Conservation (phyloP, 2,329 filamentous ascomycete species). For the Epichloe hybrida region DNA sequence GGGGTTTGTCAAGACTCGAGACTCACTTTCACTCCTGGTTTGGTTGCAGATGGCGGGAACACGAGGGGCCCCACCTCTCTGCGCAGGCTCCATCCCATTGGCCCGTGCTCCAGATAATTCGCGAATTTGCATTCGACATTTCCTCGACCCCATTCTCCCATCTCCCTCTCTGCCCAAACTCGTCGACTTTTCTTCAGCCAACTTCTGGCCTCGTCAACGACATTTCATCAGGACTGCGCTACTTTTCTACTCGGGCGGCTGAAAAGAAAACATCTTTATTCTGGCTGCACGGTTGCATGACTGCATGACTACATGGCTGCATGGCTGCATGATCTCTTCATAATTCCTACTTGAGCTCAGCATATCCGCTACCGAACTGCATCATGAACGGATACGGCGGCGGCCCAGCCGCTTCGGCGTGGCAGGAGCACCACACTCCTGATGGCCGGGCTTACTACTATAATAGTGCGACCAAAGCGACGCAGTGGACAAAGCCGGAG, state of each 20-base stretch:
- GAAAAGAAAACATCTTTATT: background rate
- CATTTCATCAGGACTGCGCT: background rate
- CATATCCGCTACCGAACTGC: slow-evolving; percentile 1
- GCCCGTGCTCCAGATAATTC: background rate
- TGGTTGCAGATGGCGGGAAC: too few relatives aligned
- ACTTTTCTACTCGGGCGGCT: background rate
- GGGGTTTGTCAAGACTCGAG: background rate
- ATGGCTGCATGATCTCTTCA: too few relatives aligned
- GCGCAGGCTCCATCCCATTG: background rate
- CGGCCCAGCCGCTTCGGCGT: slow-evolving; percentile 39
- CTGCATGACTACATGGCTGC: too few relatives aligned
- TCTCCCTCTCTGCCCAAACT: background rate
- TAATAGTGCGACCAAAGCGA: slow-evolving; percentile 72
- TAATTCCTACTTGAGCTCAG: background rate
- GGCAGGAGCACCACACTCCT: slow-evolving; percentile 69
- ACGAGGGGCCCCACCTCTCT: background rate
- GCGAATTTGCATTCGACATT: background rate
- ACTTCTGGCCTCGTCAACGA: background rate
- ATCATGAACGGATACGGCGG: slow-evolving; percentile 46
- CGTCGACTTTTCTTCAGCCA: background rate
- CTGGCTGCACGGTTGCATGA: background rate
- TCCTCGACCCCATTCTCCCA: background rate
- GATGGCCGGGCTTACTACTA: slow-evolving; percentile 88
- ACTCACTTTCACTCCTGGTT: background rate
- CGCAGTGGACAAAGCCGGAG: slow-evolving; percentile 88